Percentiles rank a stretch among this genome's conserved stretches.
phyloP scores from a whole-genome alignment of 2,329 filamentous ascomycete species.

The Pseudocercospora macadamiae region DNA sequence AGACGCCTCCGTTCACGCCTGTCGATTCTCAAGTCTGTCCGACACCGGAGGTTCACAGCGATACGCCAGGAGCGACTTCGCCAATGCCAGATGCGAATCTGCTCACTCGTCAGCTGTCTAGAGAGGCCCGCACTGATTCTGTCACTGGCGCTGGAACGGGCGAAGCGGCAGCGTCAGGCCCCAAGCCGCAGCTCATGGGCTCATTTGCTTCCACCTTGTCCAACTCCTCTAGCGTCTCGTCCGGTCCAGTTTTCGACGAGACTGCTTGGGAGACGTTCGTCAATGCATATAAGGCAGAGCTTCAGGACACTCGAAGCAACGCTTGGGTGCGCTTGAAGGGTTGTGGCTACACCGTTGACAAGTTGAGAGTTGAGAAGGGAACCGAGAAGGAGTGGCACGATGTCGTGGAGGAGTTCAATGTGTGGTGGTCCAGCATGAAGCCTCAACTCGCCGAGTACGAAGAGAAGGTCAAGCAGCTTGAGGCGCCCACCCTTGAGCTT shows the following conservation, averaged over 20 bases:
- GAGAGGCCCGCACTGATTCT: conserved; percentile 8
- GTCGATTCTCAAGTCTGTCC: conserved; percentile 27
- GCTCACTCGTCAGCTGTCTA: conserved; percentile 26
- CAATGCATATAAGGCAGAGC: conserved; percentile 35
- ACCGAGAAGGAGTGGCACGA: conserved; percentile 23
- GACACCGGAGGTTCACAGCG: conserved; percentile 23
- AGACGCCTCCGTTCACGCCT: conserved; percentile 39
- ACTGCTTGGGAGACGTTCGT: conserved; percentile 38
- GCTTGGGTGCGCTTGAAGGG: conserved; percentile 50
- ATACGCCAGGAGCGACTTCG: conserved; percentile 8
- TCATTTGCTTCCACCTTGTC: conserved; percentile 14
- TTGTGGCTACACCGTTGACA: conserved; percentile 33
- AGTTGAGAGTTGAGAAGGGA: conserved; percentile 28
- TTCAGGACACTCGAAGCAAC: conserved; percentile 40
- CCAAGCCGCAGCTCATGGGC: conserved; percentile 6
- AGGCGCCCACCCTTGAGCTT: conserved; percentile 23
- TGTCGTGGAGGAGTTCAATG: conserved; percentile 40
- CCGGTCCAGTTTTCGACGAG: conserved; percentile 29
- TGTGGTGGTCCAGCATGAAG: conserved; percentile 45
- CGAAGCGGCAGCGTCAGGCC: neutral
- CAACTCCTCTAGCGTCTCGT: conserved; percentile 11
- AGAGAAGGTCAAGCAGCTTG: conserved; percentile 24
- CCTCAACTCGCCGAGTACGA: conserved; percentile 38
- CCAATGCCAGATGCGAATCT: conserved; percentile 22
- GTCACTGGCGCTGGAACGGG: neutral